Conservation (phyloP, 2,329 filamentous ascomycete genomes). For the Fusarium multiceps region DNA sequence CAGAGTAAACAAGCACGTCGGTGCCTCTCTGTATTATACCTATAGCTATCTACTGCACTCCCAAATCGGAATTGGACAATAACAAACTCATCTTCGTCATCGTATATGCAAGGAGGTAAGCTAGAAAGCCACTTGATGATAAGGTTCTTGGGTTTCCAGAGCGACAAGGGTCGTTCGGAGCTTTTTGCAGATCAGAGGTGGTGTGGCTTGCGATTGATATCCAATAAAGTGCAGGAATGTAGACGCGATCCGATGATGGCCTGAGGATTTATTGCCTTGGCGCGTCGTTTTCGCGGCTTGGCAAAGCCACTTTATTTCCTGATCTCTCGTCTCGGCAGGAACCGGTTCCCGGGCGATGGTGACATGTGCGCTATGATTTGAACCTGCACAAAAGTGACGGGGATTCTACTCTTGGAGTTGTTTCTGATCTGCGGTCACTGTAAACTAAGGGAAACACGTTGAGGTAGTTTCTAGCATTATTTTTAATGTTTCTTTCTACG, state of each 20-base stretch:
- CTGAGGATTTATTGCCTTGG: background rate
- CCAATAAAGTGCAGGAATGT: background rate
- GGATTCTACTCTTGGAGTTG: background rate
- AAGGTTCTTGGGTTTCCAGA: conserved; percentile 26
- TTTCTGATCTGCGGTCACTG: fast-evolving
- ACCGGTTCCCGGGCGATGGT: background rate
- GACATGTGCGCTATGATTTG: background rate
- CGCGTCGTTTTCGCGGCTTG: background rate
- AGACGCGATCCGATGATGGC: background rate
- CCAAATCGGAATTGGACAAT: conserved; percentile 5
- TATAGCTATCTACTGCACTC: too few species aligned
- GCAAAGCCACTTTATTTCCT: background rate
- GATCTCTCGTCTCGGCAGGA: background rate
- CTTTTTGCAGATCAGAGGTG: background rate
- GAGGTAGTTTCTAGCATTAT: fast-evolving
- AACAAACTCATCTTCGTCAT: conserved; percentile 14
- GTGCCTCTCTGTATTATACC: background rate
- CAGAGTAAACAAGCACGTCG: background rate
- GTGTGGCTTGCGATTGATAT: background rate
- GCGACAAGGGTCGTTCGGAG: background rate
- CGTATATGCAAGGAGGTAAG: conserved; percentile 12
- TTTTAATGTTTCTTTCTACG: fast-evolving
- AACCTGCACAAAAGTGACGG: background rate
- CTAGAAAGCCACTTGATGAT: background rate
- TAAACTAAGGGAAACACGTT: fast-evolving